Base-by-base conservation (phyloP, 2,329 filamentous ascomycete species). In the Parafenestella ontariensis region DNA sequence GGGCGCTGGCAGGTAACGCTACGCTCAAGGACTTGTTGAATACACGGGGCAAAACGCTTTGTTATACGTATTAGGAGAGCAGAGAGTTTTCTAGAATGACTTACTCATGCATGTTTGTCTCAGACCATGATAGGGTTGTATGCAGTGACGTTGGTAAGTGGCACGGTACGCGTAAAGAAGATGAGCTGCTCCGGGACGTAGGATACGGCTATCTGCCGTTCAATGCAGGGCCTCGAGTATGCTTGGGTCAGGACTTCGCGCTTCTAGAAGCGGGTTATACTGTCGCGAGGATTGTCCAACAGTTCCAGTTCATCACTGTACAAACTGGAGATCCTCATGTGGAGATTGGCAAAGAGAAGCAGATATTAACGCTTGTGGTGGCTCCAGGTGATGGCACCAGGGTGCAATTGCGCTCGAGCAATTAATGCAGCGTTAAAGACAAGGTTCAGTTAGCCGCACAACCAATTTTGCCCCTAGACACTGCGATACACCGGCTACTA, bases 141-240 rank as follows among this genome's bases (percentile, higher is more conserved):
- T n/a, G n/a, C n/a, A n/a, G n/a, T n/a, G n/a, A n/a, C n/a, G n/a
- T n/a, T n/a, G n/a, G n/a, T n/a, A n/a, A n/a, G n/a, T n/a, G n/a
- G n/a, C n/a, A n/a, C n/a, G n/a, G n/a, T n/a, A n/a, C n/a, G 26
- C 62, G 76, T 13, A 72, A 64, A 65, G 49, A 64, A 69, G 73
- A 64, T 72, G 61, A 49, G 18, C 10, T 56, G 7, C 23, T 55
- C 29, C 40, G 17, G 21, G 41, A 46, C 20, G 36, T 53, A 3
- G 49, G 67, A 0, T 73, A 65, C 53, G 64, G 64, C 10, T 74
- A 68, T 47, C 33, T 74, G 5, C 71, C 71, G 1, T 74, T 73
- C 50, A 68, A 69, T 43, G 67, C 64, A 3, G 70, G 70, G 2
- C 65, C 70, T 4, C 54, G 69, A 10, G 64, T 70, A 18, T 72